phyloP scores from a whole-genome alignment of 345 rosid genomes.

The Litchi chinensis region DNA sequence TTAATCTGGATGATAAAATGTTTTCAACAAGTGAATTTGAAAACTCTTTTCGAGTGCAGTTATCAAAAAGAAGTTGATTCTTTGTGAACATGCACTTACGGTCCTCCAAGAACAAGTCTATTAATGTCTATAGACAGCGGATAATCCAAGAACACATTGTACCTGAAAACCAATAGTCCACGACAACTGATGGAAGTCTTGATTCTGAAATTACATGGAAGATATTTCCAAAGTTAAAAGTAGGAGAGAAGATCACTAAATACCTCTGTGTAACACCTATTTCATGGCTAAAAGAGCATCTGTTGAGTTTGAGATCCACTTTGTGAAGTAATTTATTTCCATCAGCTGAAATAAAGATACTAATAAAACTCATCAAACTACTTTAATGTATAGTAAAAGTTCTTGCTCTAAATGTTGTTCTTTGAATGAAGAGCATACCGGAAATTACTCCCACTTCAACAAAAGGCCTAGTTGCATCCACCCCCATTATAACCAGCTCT shows the following conservation, averaged over 20 bases:
- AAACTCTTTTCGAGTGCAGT: background rate
- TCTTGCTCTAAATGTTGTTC: background rate
- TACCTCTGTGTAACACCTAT: slow-evolving; percentile 48
- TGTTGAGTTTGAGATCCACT: slow-evolving; percentile 43
- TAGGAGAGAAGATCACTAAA: background rate
- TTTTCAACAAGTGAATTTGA: background rate
- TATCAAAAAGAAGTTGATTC: background rate
- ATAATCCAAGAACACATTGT: slow-evolving; percentile 51
- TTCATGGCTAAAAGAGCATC: slow-evolving; percentile 44
- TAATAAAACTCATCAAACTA: background rate
- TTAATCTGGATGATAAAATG: slow-evolving; percentile 26
- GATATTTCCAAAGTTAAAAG: background rate
- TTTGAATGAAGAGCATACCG: slow-evolving; percentile 19
- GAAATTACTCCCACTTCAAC: slow-evolving; percentile 45
- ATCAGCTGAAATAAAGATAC: slow-evolving; percentile 1
- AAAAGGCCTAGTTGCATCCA: slow-evolving; percentile 36
- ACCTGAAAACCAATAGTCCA: slow-evolving; percentile 30
- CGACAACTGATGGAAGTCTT: background rate
- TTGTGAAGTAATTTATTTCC: slow-evolving; percentile 30
- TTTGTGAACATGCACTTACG: slow-evolving; percentile 37
- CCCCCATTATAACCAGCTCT: slow-evolving; percentile 42
- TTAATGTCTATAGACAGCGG: slow-evolving; percentile 41
- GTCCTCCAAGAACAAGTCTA: slow-evolving; percentile 50
- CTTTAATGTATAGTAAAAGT: background rate
- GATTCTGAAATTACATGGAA: background rate